Evolutionary conservation across 2,329 filamentous ascomycete species (phyloP).

Genomic region (Xylaria polymorpha): DNA sequence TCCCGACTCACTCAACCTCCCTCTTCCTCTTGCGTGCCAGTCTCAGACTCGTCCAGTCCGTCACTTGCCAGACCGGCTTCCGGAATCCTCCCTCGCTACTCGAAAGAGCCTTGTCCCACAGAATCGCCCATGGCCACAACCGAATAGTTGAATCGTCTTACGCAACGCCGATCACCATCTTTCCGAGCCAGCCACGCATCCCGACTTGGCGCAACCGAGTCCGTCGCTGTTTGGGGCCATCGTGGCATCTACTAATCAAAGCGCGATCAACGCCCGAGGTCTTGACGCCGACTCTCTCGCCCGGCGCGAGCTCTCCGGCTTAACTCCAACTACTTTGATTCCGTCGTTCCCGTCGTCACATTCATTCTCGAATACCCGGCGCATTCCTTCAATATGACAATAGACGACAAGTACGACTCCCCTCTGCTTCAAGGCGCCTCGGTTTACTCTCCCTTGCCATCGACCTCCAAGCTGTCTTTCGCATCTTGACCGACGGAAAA

Average conservation of each 20-base stretch:
- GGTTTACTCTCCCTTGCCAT: background rate
- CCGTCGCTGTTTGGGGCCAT: conserved; percentile 41
- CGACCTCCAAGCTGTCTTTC: background rate
- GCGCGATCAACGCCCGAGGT: conserved; percentile 42
- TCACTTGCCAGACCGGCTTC: conserved; percentile 4
- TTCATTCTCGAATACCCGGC: conserved; percentile 29
- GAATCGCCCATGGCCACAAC: conserved; percentile 27
- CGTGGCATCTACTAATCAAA: conserved; percentile 46
- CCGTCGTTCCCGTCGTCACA: conserved; percentile 21
- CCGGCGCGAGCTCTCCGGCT: conserved; percentile 47
- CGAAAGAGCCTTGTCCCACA: conserved; percentile 19
- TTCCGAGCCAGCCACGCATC: conserved; percentile 15
- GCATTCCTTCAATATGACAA: conserved; percentile 52
- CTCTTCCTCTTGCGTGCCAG: conserved; percentile 14
- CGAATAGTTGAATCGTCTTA: conserved; percentile 26
- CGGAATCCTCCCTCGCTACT: conserved; percentile 22
- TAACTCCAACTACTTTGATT: conserved; percentile 27
- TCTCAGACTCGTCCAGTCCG: conserved; percentile 24
- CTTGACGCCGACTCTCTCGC: conserved; percentile 44
- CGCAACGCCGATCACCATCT: conserved; percentile 11
- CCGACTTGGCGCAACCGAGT: conserved; percentile 30
- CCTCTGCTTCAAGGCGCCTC: conserved; percentile 29
- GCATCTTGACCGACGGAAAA: background rate
- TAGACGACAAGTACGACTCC: conserved; percentile 60
- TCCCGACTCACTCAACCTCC: conserved; percentile 30